Base-by-base conservation (phyloP, 1,284 basidiomycete species). In the Irpex rosettiformis region DNA sequence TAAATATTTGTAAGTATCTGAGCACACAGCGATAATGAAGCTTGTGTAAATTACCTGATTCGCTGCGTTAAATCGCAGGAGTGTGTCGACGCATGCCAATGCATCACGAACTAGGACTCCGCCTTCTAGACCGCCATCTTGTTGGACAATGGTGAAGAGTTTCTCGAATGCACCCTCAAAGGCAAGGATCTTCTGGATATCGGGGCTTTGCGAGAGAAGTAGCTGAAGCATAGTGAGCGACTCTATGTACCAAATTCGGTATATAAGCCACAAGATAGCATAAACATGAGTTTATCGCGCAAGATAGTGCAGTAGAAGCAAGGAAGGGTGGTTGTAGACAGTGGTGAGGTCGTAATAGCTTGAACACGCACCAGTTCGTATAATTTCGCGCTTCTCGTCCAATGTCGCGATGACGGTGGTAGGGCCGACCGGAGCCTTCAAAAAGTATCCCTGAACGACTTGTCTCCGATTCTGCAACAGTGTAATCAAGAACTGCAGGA, bases 151-250 rank as follows among this genome's bases (percentile, higher is more conserved):
- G 60, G 89, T 89, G 75, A 99, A 94, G 29, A 98, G 81, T 70
- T 91, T 94, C 76, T 99, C 96, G 69, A 99, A 98, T 0, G 92
- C 93, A 28, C 97, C 96, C 66, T 96, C 95, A 69, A 99, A 99
- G 0, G 96, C 95, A 45, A 98, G 85, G 22, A 98, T 88, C 75
- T 98, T 99, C 71, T 98, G 96, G 53, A 99, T 92, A 70, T 98
- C 95, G 30, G 93, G 85, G 67, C 92, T 98, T 64, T 94, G 89
- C 1, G 86, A 84, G 45, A 92, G 86, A 42, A 99, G 79, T 3
- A 86, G 80, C 58, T 96, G 92, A 30, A 96, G 80, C 70, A 96
- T 84, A 11, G 89, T 81, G 33, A 98, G 85, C 4, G 86, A 87
- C 80, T 94, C 91, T 91, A 73, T 56, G 29, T 2, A 40, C 3